Percentiles rank a stretch among this genome's conserved stretches.
Evolutionary conservation across 2,329 filamentous ascomycete genomes (phyloP).

Genomic region (Ophiostoma ips): DNA sequence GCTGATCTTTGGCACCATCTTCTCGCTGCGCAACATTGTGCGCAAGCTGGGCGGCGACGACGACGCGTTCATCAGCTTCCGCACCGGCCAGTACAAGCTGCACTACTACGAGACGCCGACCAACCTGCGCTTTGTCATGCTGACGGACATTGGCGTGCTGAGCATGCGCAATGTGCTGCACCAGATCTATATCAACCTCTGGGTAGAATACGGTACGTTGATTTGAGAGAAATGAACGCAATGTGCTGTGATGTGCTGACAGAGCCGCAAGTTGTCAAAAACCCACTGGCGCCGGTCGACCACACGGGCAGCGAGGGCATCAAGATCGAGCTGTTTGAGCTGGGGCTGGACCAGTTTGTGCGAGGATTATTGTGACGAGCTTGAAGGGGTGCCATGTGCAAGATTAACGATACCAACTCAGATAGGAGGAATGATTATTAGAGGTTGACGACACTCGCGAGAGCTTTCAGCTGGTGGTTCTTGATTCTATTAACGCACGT

Average conservation of each 20-base stretch:
- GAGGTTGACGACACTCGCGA: not conserved
- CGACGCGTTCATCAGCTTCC: slow-evolving; percentile 88
- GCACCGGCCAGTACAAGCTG: slow-evolving; percentile 90
- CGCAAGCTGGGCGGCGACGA: slow-evolving; percentile 88
- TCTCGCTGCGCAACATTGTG: slow-evolving; percentile 92
- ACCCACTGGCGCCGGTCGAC: slow-evolving; percentile 53
- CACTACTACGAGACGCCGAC: slow-evolving; percentile 98
- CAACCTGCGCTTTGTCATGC: slow-evolving; percentile 89
- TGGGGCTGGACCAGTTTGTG: slow-evolving; percentile 65
- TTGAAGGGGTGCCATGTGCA: not conserved
- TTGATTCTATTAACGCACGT: too few relatives aligned
- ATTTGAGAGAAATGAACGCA: slow-evolving; percentile 16
- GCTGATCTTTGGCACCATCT: slow-evolving; percentile 92
- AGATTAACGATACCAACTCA: not conserved
- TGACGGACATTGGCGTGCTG: slow-evolving; percentile 77
- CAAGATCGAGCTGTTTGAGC: slow-evolving; percentile 56
- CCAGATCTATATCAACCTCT: slow-evolving; percentile 97
- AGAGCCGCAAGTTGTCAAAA: slow-evolving; percentile 49
- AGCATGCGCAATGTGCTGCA: slow-evolving; percentile 92
- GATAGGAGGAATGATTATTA: not conserved
- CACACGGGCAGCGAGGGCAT: slow-evolving; percentile 57
- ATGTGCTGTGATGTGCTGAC: not conserved
- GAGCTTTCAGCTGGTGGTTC: too few relatives aligned
- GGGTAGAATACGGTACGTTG: slow-evolving; percentile 69
- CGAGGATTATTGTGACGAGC: slow-evolving; percentile 42